Evolutionary conservation across 192 early-diverging fungal genomes (phyloP), one percentile per base, ranked within the genome.

Genomic region (Coemansia sp.): DNA sequence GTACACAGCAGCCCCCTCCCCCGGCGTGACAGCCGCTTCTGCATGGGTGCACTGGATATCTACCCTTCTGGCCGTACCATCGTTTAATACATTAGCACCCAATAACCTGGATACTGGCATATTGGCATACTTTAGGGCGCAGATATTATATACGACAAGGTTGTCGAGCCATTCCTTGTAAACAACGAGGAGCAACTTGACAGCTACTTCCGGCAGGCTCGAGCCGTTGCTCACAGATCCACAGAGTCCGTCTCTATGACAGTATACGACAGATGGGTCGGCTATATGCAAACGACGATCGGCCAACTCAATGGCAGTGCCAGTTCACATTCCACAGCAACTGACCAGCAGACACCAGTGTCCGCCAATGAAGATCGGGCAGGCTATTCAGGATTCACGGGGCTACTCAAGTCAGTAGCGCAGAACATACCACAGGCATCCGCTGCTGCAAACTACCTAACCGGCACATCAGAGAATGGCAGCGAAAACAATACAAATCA

Each of bases 161-260:
- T 82, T n/a, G 64, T 82, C 49, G 74, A 82, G 64, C 79, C 79
- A 54, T 76, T 69, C 27, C 58, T 82, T 34, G 60, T 70, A 21
- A 23, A 64, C 27, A 66, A 76, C 62, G 79, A 82, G 58, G 52
- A 73, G 31, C 32, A 27, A 14, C 67, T 82, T 19, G 79, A 82
- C 48, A 54, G 53, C 34, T 73, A 66, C 47, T 67, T 82, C 50
- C 66, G 34, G 51, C 79, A 82, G 38, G 79, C 79, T 26, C 63
- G 65, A 31, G 61, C 69, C 2, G 79, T 54, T 2, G 79, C 79
- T 6, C 79, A 82, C 28, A 66, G 66, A 55, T 73, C 79, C 12
- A 65, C 72, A 14, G 68, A 64, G 50, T 50, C 61, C 0, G 78
- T 62, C 12, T 81, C 78, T 48, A 71, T 74, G 62, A 65, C 68